These are phyloP conservation scores for Chaetothyriales sp. DNA, from an alignment of 2,329 filamentous ascomycete species.

Conservation along the genomic window DNA sequence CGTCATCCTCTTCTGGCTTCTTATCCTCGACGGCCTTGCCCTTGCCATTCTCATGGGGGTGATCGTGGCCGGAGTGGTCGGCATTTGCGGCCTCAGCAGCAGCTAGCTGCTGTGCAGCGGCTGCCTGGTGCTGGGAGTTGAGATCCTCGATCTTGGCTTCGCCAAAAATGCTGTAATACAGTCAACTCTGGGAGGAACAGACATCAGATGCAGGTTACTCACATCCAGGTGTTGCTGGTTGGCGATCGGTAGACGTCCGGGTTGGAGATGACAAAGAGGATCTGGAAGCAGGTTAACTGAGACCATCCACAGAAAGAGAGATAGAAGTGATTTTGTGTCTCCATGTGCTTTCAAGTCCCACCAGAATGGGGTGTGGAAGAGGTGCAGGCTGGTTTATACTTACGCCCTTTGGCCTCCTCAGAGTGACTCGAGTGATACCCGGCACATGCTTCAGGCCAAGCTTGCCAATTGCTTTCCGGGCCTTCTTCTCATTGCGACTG, in stretches of 20 bases:
- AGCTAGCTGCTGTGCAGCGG: conserved; percentile 87
- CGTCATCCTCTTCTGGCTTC: conserved; percentile 66
- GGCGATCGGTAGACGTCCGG: conserved; percentile 99
- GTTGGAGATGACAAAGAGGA: conserved; percentile 99
- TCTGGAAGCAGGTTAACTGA: conserved; percentile 38
- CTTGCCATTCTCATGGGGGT: conserved; percentile 42
- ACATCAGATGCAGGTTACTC: conserved; percentile 29
- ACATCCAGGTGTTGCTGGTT: conserved; percentile 99
- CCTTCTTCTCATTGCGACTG: conserved; percentile 99
- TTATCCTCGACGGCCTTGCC: conserved; percentile 46
- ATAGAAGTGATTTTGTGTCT: conserved; percentile 9
- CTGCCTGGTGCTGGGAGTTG: conserved; percentile 94
- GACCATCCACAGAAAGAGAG: neutral
- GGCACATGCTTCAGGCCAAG: conserved; percentile 89
- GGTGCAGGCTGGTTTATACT: conserved; percentile 31
- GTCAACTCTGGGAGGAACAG: conserved; percentile 14
- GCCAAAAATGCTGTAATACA: conserved; percentile 67
- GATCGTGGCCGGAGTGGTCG: conserved; percentile 45
- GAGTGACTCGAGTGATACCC: conserved; percentile 94
- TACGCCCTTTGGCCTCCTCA: conserved; percentile 97
- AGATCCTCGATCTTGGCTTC: conserved; percentile 99
- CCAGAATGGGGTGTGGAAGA: neutral
- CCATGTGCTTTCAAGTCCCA: neutral
- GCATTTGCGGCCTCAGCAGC: conserved; percentile 47
- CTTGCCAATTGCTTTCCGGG: conserved; percentile 97